Evolutionary conservation across 164 flowering plant genomes (phyloP), one percentile per base, ranked within the genome.

Genomic region (Pachysandra terminalis): DNA sequence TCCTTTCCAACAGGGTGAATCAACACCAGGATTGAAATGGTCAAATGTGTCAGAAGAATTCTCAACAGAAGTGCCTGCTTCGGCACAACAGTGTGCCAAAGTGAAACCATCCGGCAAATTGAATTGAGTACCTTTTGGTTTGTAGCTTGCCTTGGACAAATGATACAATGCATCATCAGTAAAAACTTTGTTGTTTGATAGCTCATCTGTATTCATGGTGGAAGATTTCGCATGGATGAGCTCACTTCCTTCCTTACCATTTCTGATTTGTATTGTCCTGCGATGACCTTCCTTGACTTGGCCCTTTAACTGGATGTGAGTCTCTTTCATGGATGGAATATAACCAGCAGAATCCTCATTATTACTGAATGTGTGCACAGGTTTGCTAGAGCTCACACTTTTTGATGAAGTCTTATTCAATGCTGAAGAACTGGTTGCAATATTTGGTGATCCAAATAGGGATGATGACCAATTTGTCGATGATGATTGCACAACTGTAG

Each of bases 1-100:
- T 68, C 94, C 97, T 86, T 81, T 89, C 94, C 94, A 91, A 86
- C 92, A 87, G 9, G 97, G 97, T 26, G 94, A 91, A 74, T 91
- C 97, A 68, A 79, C 87, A 65, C 79, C 75, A 60, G 82, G 80
- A 72, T 71, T 78, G 68, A 74, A 69, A 58, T 72, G 80, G 67
- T 88, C 87, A 19, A 73, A 48, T 64, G 61, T 61, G 59, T 80
- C 84, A 22, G 77, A 72, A 73, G 70, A 65, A 66, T 68, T 74
- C 60, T 82, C 81, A 35, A 56, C 28, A 66, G 78, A 53, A 56
- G 45, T 65, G 23, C 55, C 63, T 8, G 72, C 68, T 71, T 69
- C 73, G 65, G 64, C 71, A 56, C 26, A 24, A 64, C 52, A 45
- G 4, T 5, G 59, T 55, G 63, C 37, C 53, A 57, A 57, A 55